A percentile compares a stretch with the other conserved stretches of the same genome.
Conservation (phyloP, 1,139 yeast genomes). For the Oligophagozyma castellii region DNA sequence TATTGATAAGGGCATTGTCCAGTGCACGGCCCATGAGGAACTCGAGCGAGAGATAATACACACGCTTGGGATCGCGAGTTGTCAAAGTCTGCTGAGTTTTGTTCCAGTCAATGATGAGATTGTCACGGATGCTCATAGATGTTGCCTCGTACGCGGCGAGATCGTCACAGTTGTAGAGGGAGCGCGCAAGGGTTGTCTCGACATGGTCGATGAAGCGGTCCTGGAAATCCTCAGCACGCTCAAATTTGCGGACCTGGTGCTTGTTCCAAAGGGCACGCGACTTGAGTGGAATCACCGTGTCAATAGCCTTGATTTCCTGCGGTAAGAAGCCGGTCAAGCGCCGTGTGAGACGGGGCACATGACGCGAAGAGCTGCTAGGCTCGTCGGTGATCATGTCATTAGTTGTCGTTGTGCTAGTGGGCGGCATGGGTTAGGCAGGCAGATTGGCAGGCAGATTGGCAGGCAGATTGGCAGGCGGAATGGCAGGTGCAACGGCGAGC, state of each 20-base stretch:
- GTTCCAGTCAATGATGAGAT: constrained; percentile 78
- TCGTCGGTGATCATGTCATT: constrained; percentile 21
- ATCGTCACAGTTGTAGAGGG: constrained; percentile 81
- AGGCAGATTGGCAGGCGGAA: too few species aligned
- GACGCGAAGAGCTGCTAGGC: constrained; percentile 19
- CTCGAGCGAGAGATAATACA: constrained; percentile 78
- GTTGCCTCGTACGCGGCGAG: constrained; percentile 90
- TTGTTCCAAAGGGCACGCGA: constrained; percentile 70
- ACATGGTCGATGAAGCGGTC: constrained; percentile 67
- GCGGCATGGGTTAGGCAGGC: constrained; percentile 2
- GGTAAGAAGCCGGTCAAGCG: constrained; percentile 87
- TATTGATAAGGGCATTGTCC: constrained; percentile 85
- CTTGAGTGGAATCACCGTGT: constrained; percentile 65
- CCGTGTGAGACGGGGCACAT: constrained; percentile 34
- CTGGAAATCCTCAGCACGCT: constrained; percentile 49
- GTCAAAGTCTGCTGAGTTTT: constrained; percentile 87
- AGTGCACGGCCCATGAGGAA: constrained; percentile 91
- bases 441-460: constrained; percentile 1
- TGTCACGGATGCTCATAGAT: constrained; percentile 65
- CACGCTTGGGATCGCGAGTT: constrained; percentile 69
- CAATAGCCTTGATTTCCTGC: constrained; percentile 72
- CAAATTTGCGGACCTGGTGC: constrained; percentile 40
- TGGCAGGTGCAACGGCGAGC: too few species aligned
- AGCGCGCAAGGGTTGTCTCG: constrained; percentile 79
- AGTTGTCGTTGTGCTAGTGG: constrained; percentile 8